Percentiles rank a stretch among this genome's conserved stretches.
Evolutionary conservation across 2,329 filamentous ascomycete genomes (phyloP).

Genomic region (Ceratocystis diversiconidia): DNA sequence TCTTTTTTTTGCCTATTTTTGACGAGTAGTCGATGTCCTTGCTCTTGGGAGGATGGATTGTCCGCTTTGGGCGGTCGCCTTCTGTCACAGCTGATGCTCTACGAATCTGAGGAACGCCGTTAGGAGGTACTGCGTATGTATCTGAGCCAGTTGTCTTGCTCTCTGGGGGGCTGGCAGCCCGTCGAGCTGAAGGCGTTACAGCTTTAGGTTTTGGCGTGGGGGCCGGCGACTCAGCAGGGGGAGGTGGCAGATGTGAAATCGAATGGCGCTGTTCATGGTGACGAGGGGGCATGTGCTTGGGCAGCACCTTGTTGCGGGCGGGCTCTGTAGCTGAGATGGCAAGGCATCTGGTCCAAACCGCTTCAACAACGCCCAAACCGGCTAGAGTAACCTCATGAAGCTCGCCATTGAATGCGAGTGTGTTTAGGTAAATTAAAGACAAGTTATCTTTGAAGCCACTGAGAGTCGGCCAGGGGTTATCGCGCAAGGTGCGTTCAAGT

Average conservation of each 20-base stretch:
- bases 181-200: conserved; percentile 12
- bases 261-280: conserved; percentile 33
- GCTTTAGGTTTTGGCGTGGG: conserved; percentile 28
- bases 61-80: conserved; percentile 72
- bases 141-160: conserved; percentile 31
- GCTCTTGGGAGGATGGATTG: conserved; percentile 79
- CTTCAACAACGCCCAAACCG: conserved; percentile 41
- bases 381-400: conserved; percentile 55
- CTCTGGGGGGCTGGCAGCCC: conserved; percentile 32
- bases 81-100: conserved; percentile 69
- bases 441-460: conserved; percentile 63
- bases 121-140: conserved; percentile 60
- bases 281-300: conserved; percentile 30
- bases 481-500: conserved; percentile 68
- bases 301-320: conserved; percentile 37
- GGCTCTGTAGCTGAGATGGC: conserved; percentile 39
- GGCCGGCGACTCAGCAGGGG: not conserved
- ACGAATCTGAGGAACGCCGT: conserved; percentile 68
- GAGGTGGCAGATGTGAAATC: conserved; percentile 22
- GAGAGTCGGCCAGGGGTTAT: conserved; percentile 51
- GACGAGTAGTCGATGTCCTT: conserved; percentile 81
- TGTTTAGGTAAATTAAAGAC: conserved; percentile 64
- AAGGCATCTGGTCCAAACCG: conserved; percentile 34
- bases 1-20: conserved; percentile 73
- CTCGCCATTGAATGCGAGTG: conserved; percentile 66